Evolutionary conservation across 768 basidiomycete genomes (phyloP), one percentile per base, ranked within the genome.

Genomic region (Polyporus arcularius): DNA sequence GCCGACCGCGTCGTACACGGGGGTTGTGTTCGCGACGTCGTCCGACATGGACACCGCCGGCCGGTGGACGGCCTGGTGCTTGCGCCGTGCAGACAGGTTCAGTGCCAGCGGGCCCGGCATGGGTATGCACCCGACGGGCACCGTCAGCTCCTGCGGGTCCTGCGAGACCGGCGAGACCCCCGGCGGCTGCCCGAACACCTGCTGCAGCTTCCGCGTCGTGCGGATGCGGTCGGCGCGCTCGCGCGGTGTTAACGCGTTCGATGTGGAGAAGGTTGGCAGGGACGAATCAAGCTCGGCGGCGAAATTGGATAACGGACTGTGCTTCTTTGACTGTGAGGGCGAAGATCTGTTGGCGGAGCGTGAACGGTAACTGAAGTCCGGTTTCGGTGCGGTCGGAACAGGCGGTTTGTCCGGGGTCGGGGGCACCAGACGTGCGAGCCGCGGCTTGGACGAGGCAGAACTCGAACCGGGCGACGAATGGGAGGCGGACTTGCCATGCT

Each of bases 181-280:
- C 9, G 88, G 89, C 3, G 80, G 84, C 72, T 85, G 80, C 43
- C 92, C 92, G 56, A 94, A 87, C n/a, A 94, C 75, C 63, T 87
- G 86, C n/a, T 88, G 80, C 50, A 94, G 82, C 72, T 94, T 94
- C 67, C 88, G 85, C 53, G 86, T 83, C 66, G 87, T 88, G 55
- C 84, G 79, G 35, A 94, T 77, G 58, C 88, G 84, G 52, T 89
- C 89, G 0, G 87, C 82, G 32, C 92, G 89, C 64, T 89, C 85
- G 11, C 80, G 78, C 16, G 85, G 75, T 63, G 78, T 78, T 49
- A 92, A 85, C 63, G 80, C 74, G 73, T 93, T 92, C 4, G 85
- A 86, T 3, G 88, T 89, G 1, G 85, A 83, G 0, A 63, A 55
- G 28, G 57, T 55, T 10, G 88, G 87, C 21, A 82, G 74, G 21